phyloP scores from a whole-genome alignment of 441 rosid genomes.

The Croton laevigatus region DNA sequence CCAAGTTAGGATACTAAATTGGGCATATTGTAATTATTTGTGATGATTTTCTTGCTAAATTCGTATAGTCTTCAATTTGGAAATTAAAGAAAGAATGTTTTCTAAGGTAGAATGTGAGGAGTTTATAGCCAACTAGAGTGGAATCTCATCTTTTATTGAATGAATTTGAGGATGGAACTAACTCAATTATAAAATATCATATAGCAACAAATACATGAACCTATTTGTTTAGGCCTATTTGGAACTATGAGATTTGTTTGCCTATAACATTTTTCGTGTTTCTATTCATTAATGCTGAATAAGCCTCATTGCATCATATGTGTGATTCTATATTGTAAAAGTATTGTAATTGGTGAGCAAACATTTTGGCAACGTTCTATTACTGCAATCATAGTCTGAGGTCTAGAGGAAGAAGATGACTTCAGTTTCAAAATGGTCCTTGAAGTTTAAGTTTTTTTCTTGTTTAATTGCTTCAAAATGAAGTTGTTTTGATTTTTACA shows the following conservation, averaged over 20 bases:
- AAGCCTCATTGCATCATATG: neutral
- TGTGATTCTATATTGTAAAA: neutral
- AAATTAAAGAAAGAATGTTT: too few species aligned
- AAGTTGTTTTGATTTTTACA: too few species aligned
- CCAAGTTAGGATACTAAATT: neutral
- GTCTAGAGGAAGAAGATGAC: neutral
- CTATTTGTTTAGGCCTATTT: neutral
- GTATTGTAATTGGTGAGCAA: neutral
- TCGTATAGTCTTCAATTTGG: neutral
- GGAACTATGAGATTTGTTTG: neutral
- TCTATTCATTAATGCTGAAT: neutral
- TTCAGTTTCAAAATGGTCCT: too few species aligned
- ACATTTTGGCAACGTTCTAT: neutral
- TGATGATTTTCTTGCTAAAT: neutral
- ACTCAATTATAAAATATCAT: neutral
- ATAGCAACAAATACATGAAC: neutral
- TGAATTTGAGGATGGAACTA: neutral
- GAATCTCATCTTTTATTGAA: neutral
- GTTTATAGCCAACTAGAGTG: neutral
- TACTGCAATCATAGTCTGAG: neutral
- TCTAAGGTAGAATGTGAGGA: neutral
- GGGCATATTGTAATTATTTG: neutral
- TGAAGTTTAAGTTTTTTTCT: too few species aligned
- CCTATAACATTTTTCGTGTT: neutral
- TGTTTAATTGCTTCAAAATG: too few species aligned